Evolutionary conservation across 495 filamentous ascomycete species (phyloP), one percentile per base, ranked within the genome.

Genomic region (Hypoxylon trugodes): DNA sequence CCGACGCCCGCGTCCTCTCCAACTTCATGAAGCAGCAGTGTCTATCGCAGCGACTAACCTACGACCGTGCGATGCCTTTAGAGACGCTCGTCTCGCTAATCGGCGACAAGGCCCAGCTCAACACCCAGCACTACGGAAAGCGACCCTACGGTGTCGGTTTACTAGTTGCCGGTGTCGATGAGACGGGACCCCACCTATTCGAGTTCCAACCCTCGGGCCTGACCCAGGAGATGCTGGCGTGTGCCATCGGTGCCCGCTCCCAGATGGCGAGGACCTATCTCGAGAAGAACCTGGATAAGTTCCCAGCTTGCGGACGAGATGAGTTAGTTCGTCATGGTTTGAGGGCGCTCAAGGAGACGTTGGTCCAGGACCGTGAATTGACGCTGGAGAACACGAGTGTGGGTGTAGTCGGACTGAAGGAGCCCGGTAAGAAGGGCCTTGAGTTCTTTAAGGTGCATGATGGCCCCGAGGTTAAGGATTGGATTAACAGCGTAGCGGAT

Each of bases 21-120:
- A 98, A 98, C 86, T 98, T 96, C 84, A 97, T 98, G 95, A 97
- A 97, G 81, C 92, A 96, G 79, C 95, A 98, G 79, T 96, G 90
- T 47, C 92, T 98, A 68, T 90, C 91, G 73, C 92, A 92, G 56
- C 92, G 92, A 71, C 90, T 98, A 71, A 96, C 93, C 54, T 98
- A 96, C 84, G 93, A 89, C 78, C 94, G 95, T 45, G 86, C 92
- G 54, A 93, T 98, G 69, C 90, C 90, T 12, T 80, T 98, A 73
- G 86, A 91, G 73, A 89, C 90, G 25, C 90, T 97, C 65, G 92
- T 96, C 48, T 81, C 84, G 18, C 87, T 92, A 75, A 97, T 98
- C 73, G 94, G 89, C 68, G 92, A 96, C 78, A 94, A 96, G 77
- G 95, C 95, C 32, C 95, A 98, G 80, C 89, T 88, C 65, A 97